Evolutionary conservation across 768 basidiomycete species (phyloP), one percentile per base, ranked within the genome.

Genomic region (Suillus brevipes): DNA sequence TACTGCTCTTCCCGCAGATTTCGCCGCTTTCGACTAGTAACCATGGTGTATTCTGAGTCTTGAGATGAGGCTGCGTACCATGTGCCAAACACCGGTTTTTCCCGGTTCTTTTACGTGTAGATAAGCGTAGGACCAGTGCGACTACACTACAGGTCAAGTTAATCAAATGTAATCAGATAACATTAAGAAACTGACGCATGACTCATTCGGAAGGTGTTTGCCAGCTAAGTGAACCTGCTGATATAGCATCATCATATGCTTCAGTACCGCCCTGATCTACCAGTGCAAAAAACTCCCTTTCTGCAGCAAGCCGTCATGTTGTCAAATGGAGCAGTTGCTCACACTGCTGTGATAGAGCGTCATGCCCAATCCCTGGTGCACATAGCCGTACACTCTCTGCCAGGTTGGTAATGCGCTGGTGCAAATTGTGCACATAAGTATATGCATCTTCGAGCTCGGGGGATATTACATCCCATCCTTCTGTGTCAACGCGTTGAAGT

Each of bases 111-210:
- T 49, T 49, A 49, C 45, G 2, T 7, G 43, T 47, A 47, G 45
- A 47, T 47, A 42, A 42, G 40, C 6, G 9, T 43, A 42, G 42
- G 13, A 8, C 47, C 12, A 47, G 8, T 47, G n/a, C 12, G 2
- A 47, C 47, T 47, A 47, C 47, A 47, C 47, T 47, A 47, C 45
- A 47, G 45, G n/a, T n/a, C 45, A 43, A 45, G n/a, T 47, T 47
- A 49, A 49, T 9, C 8, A n/a, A 49, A 49, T 49, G 23, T 49
- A 49, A 49, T 49, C 23, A 49, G 47, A 49, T 49, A 49, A 6
- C 47, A 49, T 49, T 0, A 49, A 47, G 6, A 49, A 8, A 49
- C n/a, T 9, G 47, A 49, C 5, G 12, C 12, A 4, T 4, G 13
- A 49, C 47, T 49, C 47, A 4, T 49, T 49, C 23, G 4, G 47